Evolutionary conservation across 2,329 filamentous ascomycete species (phyloP), one percentile per base, ranked within the genome.

Genomic region (Talaromyces verruculosus): DNA sequence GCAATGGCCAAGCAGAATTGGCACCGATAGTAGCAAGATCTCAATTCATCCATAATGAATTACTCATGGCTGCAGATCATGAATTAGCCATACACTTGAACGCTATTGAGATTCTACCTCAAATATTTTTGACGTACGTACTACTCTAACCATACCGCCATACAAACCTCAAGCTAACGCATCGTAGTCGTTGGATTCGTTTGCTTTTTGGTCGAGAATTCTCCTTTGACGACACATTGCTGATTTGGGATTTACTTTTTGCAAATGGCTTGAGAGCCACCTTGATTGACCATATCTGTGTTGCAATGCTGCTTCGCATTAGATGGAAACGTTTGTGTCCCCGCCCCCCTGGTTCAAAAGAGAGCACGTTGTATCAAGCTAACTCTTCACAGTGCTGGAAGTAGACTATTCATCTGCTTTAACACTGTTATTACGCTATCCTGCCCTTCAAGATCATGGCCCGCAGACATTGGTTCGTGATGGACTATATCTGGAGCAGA

Each of bases 121-220:
- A 99, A 72, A 94, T 99, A 61, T 99, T 98, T 74, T 81, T 98
- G 28, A 96, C 98, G 91, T 95, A 79, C 77, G 86, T 75, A 13
- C 5, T 57, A 6, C 28, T 13, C 7, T 7, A 28, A 35, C 17
- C n/a, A 30, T 3, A 4, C 17, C 3, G 2, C 45, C 7, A 25
- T 6, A 39, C 15, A 1, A 15, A 2, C 3, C 28, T 47, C 28
- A 47, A 65, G 62, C 67, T 73, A 49, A 71, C 58, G 15, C 47
- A 67, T 43, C 30, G 5, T 47, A 93, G 91, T 69, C 92, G 95
- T 65, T 99, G 95, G 95, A 91, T 98, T 66, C 88, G 95, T 33
- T 86, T 99, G 0, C 81, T 99, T 0, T 98, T 98, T 74, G 93
- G 94, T 59, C 87, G 95, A 70, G 95, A 99, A 76, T 98, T 97